Base-by-base conservation (phyloP, 768 basidiomycete species). In the Mycena haematopus region DNA sequence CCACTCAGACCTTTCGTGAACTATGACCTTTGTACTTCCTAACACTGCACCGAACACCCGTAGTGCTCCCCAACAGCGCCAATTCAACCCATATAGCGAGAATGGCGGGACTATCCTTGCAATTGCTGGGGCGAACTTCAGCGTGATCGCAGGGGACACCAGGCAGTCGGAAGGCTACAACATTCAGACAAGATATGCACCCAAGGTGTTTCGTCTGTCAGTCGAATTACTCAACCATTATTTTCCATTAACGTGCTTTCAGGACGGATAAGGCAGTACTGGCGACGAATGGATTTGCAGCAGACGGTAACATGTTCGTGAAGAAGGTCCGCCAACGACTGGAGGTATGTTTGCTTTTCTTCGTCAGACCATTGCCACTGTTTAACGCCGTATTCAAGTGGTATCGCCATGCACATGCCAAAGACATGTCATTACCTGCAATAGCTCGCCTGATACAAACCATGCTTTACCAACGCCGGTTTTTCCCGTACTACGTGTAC, bases 401-500 rank as follows among this genome's bases (percentile, higher is more conserved):
- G 95, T 99, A 99, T 76, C 86, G 90, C 58, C 95, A 98, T 75
- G 95, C 95, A 10, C 96, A 99, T 77, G 86, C 93, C 63, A 96
- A 97, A 76, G 93, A 95, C 69, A 98, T 98, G 93, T 90, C 94
- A 21, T 83, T 99, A 38, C 90, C 90, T 65, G 89, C 95, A 24
- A 97, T 99, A 72, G 96, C 96, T 15, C 87, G 96, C 59, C 83
- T 99, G 70, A 96, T 99, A 55, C 96, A 99, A 75, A 96, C 95
- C 17, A 96, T 99, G 93, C 84, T 99, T 24, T 99, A 99, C 75
- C 91, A 85, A 47, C 90, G 91, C 64, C 89, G 96, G 54, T 96
- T 97, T 81, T 99, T 99, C 86, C 96, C 96, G 0, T 99, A 91
- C 83, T 99, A 96, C 76, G 91, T 96, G 31, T 95, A 93, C 82